Conservation (phyloP, 2,329 filamentous ascomycete genomes). For the Ophiocordyceps robertsii region DNA sequence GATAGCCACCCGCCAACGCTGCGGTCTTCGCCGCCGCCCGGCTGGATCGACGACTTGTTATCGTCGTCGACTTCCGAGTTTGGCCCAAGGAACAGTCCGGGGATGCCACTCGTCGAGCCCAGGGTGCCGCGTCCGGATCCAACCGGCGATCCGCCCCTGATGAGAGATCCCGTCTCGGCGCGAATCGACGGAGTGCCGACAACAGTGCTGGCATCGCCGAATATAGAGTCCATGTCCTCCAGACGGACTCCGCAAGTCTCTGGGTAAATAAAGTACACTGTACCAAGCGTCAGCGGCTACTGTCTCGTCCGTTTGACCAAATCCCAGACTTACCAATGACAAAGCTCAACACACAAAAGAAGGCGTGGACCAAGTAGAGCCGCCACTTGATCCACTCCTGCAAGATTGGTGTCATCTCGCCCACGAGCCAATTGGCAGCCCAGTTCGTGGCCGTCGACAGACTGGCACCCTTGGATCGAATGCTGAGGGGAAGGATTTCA, state of each 20-base stretch:
- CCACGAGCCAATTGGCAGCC: constrained; percentile 97
- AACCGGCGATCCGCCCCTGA: constrained; percentile 58
- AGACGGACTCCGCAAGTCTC: constrained; percentile 91
- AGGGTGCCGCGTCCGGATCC: constrained; percentile 54
- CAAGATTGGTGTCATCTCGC: constrained; percentile 84
- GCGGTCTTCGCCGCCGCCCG: constrained; percentile 20
- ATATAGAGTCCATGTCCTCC: constrained; percentile 92
- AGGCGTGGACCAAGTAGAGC: constrained; percentile 87
- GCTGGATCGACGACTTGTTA: constrained; percentile 26
- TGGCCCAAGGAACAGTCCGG: constrained; percentile 69
- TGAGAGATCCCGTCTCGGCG: constrained; percentile 66
- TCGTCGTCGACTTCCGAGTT: constrained; percentile 43
- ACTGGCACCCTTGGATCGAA: constrained; percentile 92
- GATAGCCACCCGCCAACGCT: constrained; percentile 38
- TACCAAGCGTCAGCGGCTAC: constrained; percentile 7
- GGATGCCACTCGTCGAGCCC: constrained; percentile 56
- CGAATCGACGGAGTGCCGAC: constrained; percentile 64
- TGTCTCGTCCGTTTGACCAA: background rate
- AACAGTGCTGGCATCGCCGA: constrained; percentile 81
- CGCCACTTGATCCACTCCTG: constrained; percentile 91
- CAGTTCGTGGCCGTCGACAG: constrained; percentile 93
- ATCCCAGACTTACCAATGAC: constrained; percentile 64
- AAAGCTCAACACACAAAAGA: constrained; percentile 92
- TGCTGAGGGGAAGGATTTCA: constrained; percentile 94
- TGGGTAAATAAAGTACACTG: constrained; percentile 95